Percentiles rank a stretch among this genome's conserved stretches.
Conservation (phyloP, 176 grass and related monocot genomes). For the Sorghum bicolor region DNA sequence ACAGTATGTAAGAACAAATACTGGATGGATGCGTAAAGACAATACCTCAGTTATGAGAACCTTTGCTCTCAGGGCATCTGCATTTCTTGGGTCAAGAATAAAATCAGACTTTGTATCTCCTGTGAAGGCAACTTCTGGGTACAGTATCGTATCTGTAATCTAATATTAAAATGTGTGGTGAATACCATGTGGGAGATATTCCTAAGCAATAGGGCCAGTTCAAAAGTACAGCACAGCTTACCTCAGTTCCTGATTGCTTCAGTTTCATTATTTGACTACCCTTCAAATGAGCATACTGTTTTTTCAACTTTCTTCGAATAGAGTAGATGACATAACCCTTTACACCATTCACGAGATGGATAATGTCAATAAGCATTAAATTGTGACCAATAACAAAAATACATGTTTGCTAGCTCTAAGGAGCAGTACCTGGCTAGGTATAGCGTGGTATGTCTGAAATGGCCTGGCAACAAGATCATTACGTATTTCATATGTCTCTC, state of each 20-base stretch:
- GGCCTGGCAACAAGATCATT: constrained; percentile 96
- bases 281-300: constrained; percentile 82
- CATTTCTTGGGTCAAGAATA: constrained; percentile 87
- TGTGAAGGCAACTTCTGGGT: constrained; percentile 91
- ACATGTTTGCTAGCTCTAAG: background rate
- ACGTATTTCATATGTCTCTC: constrained; percentile 91
- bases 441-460: constrained; percentile 84
- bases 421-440: constrained; percentile 78
- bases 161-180: constrained; percentile 34
- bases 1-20: background rate
- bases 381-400: background rate
- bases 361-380: constrained; percentile 3
- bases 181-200: constrained; percentile 30
- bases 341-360: background rate
- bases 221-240: constrained; percentile 25
- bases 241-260: constrained; percentile 76
- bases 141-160: constrained; percentile 86
- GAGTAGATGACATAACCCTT: constrained; percentile 96
- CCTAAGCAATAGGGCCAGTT: constrained; percentile 8
- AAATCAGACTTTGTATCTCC: constrained; percentile 93
- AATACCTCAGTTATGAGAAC: constrained; percentile 84
- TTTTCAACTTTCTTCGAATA: constrained; percentile 79
- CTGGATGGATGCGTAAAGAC: background rate
- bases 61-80: constrained; percentile 94
- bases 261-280: constrained; percentile 86